Conservation (phyloP, 164 flowering plant genomes). For the Pachysandra terminalis region DNA sequence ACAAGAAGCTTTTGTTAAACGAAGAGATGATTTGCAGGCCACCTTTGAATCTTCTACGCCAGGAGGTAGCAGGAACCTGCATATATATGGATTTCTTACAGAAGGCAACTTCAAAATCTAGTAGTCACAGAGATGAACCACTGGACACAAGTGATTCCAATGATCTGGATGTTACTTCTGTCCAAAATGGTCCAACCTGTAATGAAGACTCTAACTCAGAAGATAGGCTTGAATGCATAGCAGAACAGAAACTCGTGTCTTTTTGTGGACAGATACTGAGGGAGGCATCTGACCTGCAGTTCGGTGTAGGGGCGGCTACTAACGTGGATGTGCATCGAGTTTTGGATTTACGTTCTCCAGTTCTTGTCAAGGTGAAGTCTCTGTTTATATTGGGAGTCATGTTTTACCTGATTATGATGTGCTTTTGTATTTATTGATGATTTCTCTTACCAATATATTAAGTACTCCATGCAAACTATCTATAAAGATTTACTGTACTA, state of each 20-base stretch:
- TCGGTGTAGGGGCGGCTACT: constrained; percentile 62
- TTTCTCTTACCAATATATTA: no score
- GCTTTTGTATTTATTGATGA: no score
- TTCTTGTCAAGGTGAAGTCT: constrained; percentile 79
- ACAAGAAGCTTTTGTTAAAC: not conserved
- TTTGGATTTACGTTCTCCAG: constrained; percentile 84
- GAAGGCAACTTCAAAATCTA: constrained; percentile 58
- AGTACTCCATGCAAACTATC: no score
- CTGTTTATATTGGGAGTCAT: not conserved
- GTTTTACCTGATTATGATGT: not conserved
- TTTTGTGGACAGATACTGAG: constrained; percentile 86
- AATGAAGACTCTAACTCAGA: constrained; percentile 25
- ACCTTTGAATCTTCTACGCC: constrained; percentile 93
- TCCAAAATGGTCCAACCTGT: constrained; percentile 16
- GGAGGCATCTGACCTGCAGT: constrained; percentile 92
- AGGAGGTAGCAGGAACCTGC: constrained; percentile 83
- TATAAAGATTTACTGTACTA: no score
- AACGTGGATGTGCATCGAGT: constrained; percentile 84
- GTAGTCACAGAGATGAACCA: constrained; percentile 19
- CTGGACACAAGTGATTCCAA: constrained; percentile 17
- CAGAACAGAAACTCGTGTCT: constrained; percentile 85
- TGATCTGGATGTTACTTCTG: constrained; percentile 21
- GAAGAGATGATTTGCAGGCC: constrained; percentile 55
- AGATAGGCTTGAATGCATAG: constrained; percentile 57
- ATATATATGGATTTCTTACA: constrained; percentile 86